Conservation (phyloP, 805 yeast genomes). For the Teunomyces stri region DNA sequence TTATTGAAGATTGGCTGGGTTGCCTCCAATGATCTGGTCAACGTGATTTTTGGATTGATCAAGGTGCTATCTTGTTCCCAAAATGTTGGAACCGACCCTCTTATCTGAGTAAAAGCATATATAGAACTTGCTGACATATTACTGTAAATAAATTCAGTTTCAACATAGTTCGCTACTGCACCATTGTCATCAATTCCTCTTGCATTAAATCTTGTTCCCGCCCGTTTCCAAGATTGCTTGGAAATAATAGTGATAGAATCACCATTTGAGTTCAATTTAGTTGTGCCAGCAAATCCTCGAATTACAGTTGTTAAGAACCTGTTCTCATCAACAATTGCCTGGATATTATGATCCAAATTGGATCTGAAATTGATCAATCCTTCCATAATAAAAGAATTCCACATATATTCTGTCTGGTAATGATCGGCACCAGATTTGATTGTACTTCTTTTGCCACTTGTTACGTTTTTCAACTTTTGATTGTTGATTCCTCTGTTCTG, state of each 20-base stretch:
- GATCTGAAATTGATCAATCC: conserved; percentile 75
- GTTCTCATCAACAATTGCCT: conserved; percentile 63
- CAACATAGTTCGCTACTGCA: conserved; percentile 47
- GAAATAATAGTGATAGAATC: conserved; percentile 75
- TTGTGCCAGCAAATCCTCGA: conserved; percentile 90
- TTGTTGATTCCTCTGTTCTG: conserved; percentile 67
- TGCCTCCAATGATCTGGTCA: conserved; percentile 88
- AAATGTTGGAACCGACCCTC: conserved; percentile 94
- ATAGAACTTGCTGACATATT: conserved; percentile 44
- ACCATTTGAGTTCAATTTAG: conserved; percentile 35
- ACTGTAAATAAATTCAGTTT: conserved; percentile 74
- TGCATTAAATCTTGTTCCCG: conserved; percentile 96
- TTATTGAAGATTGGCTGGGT: conserved; percentile 85
- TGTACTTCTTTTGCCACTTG: not conserved
- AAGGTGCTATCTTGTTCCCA: conserved; percentile 97
- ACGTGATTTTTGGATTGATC: conserved; percentile 84
- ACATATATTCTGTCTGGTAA: conserved; percentile 86
- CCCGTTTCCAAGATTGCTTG: conserved; percentile 94
- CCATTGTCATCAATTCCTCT: conserved; percentile 87
- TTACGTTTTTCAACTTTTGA: conserved; percentile 13
- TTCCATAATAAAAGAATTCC: conserved; percentile 91
- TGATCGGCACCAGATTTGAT: conserved; percentile 26
- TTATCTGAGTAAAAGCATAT: conserved; percentile 80
- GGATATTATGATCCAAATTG: conserved; percentile 61
- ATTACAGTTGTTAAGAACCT: conserved; percentile 88